These are phyloP conservation scores for Endoconidiophora polonica DNA, from an alignment of 2,329 filamentous ascomycete species.

Conservation along the genomic window DNA sequence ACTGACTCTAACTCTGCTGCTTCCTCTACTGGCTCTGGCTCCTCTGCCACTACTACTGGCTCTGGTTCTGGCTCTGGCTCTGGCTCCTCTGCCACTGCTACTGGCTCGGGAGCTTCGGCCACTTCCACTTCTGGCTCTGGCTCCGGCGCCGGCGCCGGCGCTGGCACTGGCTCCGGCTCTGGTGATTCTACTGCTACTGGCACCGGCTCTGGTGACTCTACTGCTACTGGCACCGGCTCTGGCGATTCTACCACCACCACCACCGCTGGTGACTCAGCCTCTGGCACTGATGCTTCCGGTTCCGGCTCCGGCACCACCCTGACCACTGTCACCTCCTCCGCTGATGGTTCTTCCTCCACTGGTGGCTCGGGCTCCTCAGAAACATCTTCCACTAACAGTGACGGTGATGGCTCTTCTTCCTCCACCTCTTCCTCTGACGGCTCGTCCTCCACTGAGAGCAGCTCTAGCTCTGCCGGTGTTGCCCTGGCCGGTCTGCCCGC, in stretches of 20 bases:
- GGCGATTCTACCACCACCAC: slow-evolving; percentile 6
- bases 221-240: background rate
- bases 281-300: background rate
- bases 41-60: slow-evolving; percentile 15
- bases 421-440: slow-evolving; percentile 16
- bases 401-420: slow-evolving; percentile 13
- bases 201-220: slow-evolving; percentile 5
- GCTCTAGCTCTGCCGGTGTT: slow-evolving; percentile 18
- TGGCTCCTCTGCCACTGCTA: background rate
- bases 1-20: slow-evolving; percentile 14
- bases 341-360: slow-evolving; percentile 13
- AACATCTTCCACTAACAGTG: slow-evolving; percentile 11
- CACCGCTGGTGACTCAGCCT: background rate
- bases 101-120: slow-evolving; percentile 8
- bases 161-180: slow-evolving; percentile 1
- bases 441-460: slow-evolving; percentile 16
- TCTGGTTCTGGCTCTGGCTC: slow-evolving; percentile 11
- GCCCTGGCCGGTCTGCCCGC: slow-evolving; percentile 27
- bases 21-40: slow-evolving; percentile 14
- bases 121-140: slow-evolving; percentile 6
- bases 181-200: background rate
- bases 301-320: slow-evolving; percentile 14
- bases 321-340: slow-evolving; percentile 16
- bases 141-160: slow-evolving; percentile 6
- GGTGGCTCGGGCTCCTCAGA: slow-evolving; percentile 13